Percentiles rank a stretch among this genome's conserved stretches.
Conservation (phyloP, 2,329 filamentous ascomycete species). For the Exophiala bonariae region DNA sequence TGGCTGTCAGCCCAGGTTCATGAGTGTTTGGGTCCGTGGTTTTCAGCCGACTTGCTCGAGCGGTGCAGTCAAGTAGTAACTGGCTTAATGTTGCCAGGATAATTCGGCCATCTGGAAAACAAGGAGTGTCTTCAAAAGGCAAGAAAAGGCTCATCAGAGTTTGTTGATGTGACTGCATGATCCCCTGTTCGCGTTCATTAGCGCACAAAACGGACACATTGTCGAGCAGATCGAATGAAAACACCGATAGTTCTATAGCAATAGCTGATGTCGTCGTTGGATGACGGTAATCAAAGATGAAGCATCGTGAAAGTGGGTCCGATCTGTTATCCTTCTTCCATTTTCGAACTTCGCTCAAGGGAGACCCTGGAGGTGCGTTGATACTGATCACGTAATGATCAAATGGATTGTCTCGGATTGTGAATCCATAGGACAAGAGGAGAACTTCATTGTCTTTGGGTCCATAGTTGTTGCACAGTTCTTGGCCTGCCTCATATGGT, state of each 20-base stretch:
- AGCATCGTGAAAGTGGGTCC: slow-evolving; percentile 39
- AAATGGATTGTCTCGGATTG: slow-evolving; percentile 42
- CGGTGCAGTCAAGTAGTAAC: slow-evolving; percentile 41
- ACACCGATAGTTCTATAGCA: slow-evolving; percentile 41
- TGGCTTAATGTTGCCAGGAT: slow-evolving; percentile 42
- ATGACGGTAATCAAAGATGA: slow-evolving; percentile 46
- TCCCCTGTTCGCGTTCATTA: slow-evolving; percentile 42
- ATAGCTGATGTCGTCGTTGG: slow-evolving; percentile 37
- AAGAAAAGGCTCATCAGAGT: slow-evolving; percentile 25
- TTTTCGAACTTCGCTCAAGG: slow-evolving; percentile 37
- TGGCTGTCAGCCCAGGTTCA: slow-evolving; percentile 6
- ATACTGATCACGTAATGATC: slow-evolving; percentile 46
- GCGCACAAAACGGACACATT: slow-evolving; percentile 42
- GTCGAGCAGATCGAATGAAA: slow-evolving; percentile 44
- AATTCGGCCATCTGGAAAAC: slow-evolving; percentile 34
- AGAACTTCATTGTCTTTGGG: slow-evolving; percentile 72
- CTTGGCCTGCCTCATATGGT: slow-evolving; percentile 52
- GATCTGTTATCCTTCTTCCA: slow-evolving; percentile 32
- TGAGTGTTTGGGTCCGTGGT: slow-evolving; percentile 22
- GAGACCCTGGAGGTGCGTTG: slow-evolving; percentile 39
- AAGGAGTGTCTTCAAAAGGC: slow-evolving; percentile 4
- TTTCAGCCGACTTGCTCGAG: slow-evolving; percentile 39
- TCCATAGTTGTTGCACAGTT: slow-evolving; percentile 71
- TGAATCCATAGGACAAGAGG: slow-evolving; percentile 50
- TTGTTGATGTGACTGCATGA: slow-evolving; percentile 18